Evolutionary conservation across 176 grass and related monocot species (phyloP), one percentile per base, ranked within the genome.

Genomic region (Dactylis glomerata): DNA sequence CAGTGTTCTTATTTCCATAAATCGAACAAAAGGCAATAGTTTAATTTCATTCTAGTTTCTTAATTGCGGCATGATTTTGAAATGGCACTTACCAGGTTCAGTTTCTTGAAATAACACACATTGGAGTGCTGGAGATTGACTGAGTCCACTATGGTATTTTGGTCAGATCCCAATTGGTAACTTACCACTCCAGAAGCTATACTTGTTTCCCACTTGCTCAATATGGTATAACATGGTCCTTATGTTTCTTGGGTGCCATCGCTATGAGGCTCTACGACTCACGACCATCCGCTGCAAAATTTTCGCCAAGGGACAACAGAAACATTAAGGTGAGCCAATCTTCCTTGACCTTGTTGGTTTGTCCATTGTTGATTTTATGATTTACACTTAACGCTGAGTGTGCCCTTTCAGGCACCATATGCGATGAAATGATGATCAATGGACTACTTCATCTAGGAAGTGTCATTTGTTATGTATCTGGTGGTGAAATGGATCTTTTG

Each of bases 191-290:
- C 7, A 52, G 49, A 82, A 17, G 65, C 3, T 50, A 73, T 1
- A 20, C 27, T 10, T 26, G 6, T 72, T 86, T 55, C 41, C 41
- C 45, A 73, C 41, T n/a, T 30, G 8, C 10, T 87, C 56, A 73
- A 88, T 55, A 79, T 46, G 59, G 4, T 45, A 3, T 20, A 15
- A 68, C n/a, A 10, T 89, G 31, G 36, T 57, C 75, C 83, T 79
- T 66, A 98, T 93, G 93, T 11, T 98, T 98, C 88, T 98, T 91
- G 33, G 96, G 96, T 96, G 96, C 72, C 96, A 98, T 44, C 87
- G 96, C 34, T 98, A 91, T 1, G 93, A 98, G 78, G 96, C 96
- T 77, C 88, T 98, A 32, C 93, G 93, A 31, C 89, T 98, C 67
- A 87, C 89, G 5, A 98, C 93, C 10, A 98, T 98, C 41, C 91